Conservation (phyloP, 2,329 filamentous ascomycete genomes). For the Colletotrichum sp. region DNA sequence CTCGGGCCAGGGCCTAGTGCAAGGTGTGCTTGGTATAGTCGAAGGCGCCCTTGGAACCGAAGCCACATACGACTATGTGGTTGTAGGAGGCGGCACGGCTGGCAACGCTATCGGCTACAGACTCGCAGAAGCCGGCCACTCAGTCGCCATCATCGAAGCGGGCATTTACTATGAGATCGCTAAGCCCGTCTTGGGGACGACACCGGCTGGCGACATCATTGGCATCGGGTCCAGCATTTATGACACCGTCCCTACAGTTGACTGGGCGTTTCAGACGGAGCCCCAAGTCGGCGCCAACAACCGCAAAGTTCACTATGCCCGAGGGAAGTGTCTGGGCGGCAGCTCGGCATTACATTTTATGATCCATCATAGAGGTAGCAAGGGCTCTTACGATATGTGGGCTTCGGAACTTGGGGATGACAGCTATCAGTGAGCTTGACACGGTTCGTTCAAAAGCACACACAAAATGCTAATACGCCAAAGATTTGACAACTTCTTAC, state of each 20-base stretch:
- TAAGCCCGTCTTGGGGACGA: constrained; percentile 28
- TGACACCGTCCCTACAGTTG: constrained; percentile 26
- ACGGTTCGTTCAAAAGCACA: not conserved
- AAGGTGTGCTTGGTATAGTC: not conserved
- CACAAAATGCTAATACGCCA: not conserved
- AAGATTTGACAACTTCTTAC: constrained; percentile 29
- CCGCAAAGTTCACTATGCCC: constrained; percentile 37
- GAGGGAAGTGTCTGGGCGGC: constrained; percentile 39
- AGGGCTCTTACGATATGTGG: constrained; percentile 31
- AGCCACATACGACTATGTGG: constrained; percentile 20
- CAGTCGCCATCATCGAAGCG: constrained; percentile 44
- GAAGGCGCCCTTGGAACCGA: not conserved
- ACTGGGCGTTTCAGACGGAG: constrained; percentile 32
- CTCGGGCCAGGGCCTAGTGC: not conserved
- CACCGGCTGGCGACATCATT: constrained; percentile 19
- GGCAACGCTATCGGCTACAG: constrained; percentile 38
- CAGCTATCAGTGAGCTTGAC: constrained; percentile 26
- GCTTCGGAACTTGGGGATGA: constrained; percentile 34
- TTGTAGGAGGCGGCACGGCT: constrained; percentile 44
- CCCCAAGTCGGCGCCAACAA: constrained; percentile 27
- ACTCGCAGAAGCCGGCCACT: constrained; percentile 29
- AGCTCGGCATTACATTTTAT: constrained; percentile 31
- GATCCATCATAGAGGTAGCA: constrained; percentile 29
- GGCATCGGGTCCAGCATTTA: not conserved
- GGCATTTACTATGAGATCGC: constrained; percentile 36